Base-by-base conservation (phyloP, 805 yeast species). In the Myxozyma mucilagina region DNA sequence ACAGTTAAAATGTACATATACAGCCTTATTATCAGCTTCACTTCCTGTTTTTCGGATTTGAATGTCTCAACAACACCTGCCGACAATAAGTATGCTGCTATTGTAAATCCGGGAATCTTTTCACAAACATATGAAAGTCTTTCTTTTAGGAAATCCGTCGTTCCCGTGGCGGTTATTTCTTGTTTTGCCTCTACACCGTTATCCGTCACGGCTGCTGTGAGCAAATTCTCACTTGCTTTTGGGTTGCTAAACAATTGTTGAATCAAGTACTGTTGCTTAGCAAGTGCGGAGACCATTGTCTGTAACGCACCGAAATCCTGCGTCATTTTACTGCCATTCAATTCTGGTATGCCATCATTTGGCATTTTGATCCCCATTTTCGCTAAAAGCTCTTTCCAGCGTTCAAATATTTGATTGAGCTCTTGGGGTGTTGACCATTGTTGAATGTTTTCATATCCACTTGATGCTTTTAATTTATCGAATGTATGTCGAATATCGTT, bases 201-300 rank as follows among this genome's bases (percentile, higher is more conserved):
- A 11, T 24, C 18, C 10, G 41, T 44, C 29, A 32, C 47, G 8
- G 20, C 13, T 31, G 16, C 34, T n/a, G 32, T 13, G 2, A n/a
- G 16, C 3, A 34, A 16, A 14, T 51, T 47, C 7, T 13, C 18
- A 16, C 41, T 14, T 6, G 18, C 43, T 9, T 24, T 38, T 10
- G 43, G 14, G 38, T 13, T 14, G 14, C 24, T 16, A 4, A 45
- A 35, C 45, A 59, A 20, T 48, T 50, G 49, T 36, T 47, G 48
- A 4, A 56, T 51, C 49, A 60, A 29, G 20, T 41, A 43, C 45
- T 54, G 56, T 53, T 60, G 63, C 55, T 60, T 60, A n/a, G 45
- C 53, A 32, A 60, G 18, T 24, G 60, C 53, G 18, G 56, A 39
- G 13, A 60, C 51, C 11, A 56, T 20, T 34, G 48, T 49, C 34